Evolutionary conservation across 345 rosid species (phyloP).

Genomic region (Kandelia obovata): DNA sequence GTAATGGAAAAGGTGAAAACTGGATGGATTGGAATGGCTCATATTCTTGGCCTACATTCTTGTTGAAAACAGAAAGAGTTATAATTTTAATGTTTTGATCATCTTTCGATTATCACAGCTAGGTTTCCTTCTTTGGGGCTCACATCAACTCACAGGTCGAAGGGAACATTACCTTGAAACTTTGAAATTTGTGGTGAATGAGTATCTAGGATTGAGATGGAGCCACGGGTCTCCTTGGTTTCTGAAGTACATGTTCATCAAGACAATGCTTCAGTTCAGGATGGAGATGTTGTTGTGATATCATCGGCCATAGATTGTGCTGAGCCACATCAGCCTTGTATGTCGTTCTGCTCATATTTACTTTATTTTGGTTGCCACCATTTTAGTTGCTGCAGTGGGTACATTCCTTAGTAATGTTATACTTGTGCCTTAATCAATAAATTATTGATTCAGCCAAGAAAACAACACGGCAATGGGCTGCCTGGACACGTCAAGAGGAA

Average conservation of each 20-base stretch:
- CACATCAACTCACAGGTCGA: slow-evolving; percentile 10
- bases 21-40: not conserved
- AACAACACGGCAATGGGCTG: slow-evolving; percentile 97
- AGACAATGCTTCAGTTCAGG: slow-evolving; percentile 39
- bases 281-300: slow-evolving; percentile 35
- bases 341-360: slow-evolving; percentile 22
- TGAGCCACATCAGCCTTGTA: slow-evolving; percentile 56
- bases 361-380: not conserved
- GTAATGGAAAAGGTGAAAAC: not conserved
- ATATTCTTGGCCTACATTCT: not conserved
- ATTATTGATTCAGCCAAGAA: slow-evolving; percentile 53
- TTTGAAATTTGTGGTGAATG: slow-evolving; percentile 24
- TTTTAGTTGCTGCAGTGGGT: slow-evolving; percentile 8
- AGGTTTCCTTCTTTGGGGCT: slow-evolving; percentile 10
- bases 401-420: not conserved
- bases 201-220: slow-evolving; percentile 35
- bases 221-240: slow-evolving; percentile 28
- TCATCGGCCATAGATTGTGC: slow-evolving; percentile 35
- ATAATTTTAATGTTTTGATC: not conserved
- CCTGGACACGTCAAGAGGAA: slow-evolving; percentile 99
- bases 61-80: not conserved
- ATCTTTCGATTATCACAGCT: not conserved
- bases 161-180: not conserved
- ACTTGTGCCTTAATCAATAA: slow-evolving; percentile 8
- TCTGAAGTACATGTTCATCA: slow-evolving; percentile 30